A percentile compares a stretch with the other conserved stretches of the same genome.
These are phyloP conservation scores for Chrysochromulina parva DNA, from an alignment of 78 protist genomes.

Conservation along the genomic window DNA sequence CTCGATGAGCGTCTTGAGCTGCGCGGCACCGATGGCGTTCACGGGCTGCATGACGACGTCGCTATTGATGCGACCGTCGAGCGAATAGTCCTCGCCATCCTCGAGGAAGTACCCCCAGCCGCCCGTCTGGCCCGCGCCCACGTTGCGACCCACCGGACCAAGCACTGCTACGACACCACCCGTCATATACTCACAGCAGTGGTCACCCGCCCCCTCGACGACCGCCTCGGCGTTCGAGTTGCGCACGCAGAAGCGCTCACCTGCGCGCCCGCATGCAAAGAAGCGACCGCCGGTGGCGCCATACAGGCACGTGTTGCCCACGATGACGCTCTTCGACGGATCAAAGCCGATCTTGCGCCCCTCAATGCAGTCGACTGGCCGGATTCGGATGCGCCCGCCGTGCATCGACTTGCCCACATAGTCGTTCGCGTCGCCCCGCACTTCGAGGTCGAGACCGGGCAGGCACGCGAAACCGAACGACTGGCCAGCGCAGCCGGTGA, in stretches of 20 bases:
- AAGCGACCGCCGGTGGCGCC: conserved; percentile 82
- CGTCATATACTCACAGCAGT: conserved; percentile 92
- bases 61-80: neutral
- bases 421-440: conserved; percentile 85
- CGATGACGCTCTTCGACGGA: conserved; percentile 66
- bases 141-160: conserved; percentile 75
- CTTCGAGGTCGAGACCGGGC: conserved; percentile 31
- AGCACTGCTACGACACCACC: conserved; percentile 81
- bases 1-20: neutral
- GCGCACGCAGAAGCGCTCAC: conserved; percentile 86
- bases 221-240: conserved; percentile 86
- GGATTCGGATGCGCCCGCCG: conserved; percentile 55
- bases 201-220: conserved; percentile 88
- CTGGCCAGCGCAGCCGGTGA: conserved; percentile 84
- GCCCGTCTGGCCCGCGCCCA: conserved; percentile 90
- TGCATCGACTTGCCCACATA: conserved; percentile 70
- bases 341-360: conserved; percentile 2
- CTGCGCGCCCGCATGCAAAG: conserved; percentile 77
- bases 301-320: conserved; percentile 83
- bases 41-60: conserved; percentile 17
- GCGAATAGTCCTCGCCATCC: conserved; percentile 10
- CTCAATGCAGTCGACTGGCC: conserved; percentile 41
- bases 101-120: conserved; percentile 77
- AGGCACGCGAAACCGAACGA: conserved; percentile 72
- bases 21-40: neutral